Evolutionary conservation across 306 rosid species (phyloP), one percentile per base, ranked within the genome.

Genomic region (Lithocarpus polystachyus): DNA sequence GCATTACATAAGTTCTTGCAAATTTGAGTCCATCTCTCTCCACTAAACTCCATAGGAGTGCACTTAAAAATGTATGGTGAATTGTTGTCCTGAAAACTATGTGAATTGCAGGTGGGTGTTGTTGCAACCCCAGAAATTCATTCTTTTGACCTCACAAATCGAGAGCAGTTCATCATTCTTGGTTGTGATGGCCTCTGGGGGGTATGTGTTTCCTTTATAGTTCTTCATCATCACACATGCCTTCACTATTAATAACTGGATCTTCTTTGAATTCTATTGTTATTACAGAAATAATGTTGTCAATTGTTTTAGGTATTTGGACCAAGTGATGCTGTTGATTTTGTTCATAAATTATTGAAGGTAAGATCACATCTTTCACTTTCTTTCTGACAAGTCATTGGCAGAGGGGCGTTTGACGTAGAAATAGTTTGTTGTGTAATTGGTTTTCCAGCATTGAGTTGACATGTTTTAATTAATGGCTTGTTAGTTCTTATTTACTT

Each of bases 161-260:
- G 93, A 84, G 98, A 90, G 76, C 92, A 82, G 82, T 94, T 94
- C 88, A 89, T 94, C 67, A 92, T 94, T 82, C 97, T 94, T 80
- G 98, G 98, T 71, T 94, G 97, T 53, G 97, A 94, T 79, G 96
- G 98, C 84, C 89, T 94, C 79, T 94, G 98, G 97, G 98, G 96
- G 85, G 98, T 94, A 87, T 73, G 84, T 61, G 71, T 62, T 72
- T 45, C 20, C 23, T 75, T 76, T 68, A 31, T 70, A 12, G 74
- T 52, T 28, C 54, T 14, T 8, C 54, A 6, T 18, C 65, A 2
- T 40, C 2, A 6, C 48, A 68, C n/a, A 40, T 71, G 28, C 55
- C 56, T 29, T 71, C 70, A 28, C 43, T 9, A 48, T 24, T 17
- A 9, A 40, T 78, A 11, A 57, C 73, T 74, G 24, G 23, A 76